A percentile compares a stretch with the other conserved stretches of the same genome.
phyloP scores from a whole-genome alignment of 2,329 filamentous ascomycete genomes.

The Aspergillus caelatus region DNA sequence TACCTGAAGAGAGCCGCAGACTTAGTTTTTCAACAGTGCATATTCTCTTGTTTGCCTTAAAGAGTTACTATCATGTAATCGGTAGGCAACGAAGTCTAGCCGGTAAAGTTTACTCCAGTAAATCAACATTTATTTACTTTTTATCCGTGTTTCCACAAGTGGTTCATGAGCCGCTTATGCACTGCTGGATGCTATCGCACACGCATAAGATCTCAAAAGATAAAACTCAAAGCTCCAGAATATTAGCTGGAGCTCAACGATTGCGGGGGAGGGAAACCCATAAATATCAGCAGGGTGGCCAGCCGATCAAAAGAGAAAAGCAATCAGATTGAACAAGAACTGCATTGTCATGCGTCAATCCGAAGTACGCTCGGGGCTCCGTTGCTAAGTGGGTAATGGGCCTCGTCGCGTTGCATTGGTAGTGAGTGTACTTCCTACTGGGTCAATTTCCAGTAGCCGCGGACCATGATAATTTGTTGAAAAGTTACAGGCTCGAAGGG shows the following conservation, averaged over 20 bases:
- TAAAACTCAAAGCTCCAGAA: constrained; percentile 3
- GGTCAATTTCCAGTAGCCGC: constrained; percentile 3
- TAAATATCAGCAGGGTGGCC: background rate
- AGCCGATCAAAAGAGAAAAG: background rate
- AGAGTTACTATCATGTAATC: background rate
- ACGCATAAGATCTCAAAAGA: background rate
- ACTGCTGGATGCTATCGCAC: background rate
- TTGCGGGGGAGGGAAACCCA: background rate
- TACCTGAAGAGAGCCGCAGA: constrained; percentile 5
- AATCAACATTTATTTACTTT: background rate
- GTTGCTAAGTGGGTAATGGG: background rate
- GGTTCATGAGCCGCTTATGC: background rate
- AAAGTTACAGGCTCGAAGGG: constrained; percentile 1
- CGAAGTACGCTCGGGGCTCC: background rate
- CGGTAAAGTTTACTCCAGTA: background rate
- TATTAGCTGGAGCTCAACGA: background rate
- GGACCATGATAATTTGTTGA: background rate
- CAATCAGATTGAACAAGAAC: constrained; percentile 1
- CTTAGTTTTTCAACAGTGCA: background rate
- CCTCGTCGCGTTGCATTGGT: background rate
- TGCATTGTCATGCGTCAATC: background rate
- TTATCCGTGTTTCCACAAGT: background rate
- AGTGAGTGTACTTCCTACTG: background rate
- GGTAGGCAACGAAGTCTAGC: background rate
- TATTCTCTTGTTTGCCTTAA: background rate